A percentile compares a stretch with the other conserved stretches of the same genome.
phyloP scores from a whole-genome alignment of 2,329 filamentous ascomycete genomes.

The Sporothrix euskadiensis region DNA sequence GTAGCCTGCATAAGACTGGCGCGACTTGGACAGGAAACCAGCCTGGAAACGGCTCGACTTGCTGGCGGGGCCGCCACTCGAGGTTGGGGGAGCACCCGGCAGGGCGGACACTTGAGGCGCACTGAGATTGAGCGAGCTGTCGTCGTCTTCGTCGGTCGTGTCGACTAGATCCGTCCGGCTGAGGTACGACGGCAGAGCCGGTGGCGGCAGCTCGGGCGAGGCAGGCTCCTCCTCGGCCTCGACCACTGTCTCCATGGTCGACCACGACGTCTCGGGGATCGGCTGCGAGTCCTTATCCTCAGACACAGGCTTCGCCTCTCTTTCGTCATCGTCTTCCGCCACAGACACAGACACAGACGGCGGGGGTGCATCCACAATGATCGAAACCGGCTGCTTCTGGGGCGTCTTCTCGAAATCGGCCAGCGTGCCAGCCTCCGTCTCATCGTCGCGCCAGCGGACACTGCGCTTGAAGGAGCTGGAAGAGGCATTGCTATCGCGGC shows the following conservation, averaged over 20 bases:
- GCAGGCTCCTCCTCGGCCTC: conserved; percentile 23
- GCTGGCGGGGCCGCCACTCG: conserved; percentile 32
- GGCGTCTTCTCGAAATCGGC: conserved; percentile 93
- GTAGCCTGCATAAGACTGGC: conserved; percentile 22
- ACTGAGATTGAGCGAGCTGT: conserved; percentile 20
- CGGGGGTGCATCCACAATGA: conserved; percentile 3
- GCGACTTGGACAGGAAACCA: conserved; percentile 72
- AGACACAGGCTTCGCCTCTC: not conserved
- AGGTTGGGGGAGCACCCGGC: conserved; percentile 18
- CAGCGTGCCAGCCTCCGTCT: conserved; percentile 74
- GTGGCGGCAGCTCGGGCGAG: conserved; percentile 50
- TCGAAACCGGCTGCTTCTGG: conserved; percentile 51
- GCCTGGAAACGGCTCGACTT: conserved; percentile 81
- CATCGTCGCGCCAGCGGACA: conserved; percentile 92
- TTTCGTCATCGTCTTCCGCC: not conserved
- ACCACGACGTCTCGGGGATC: not conserved
- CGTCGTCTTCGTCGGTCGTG: conserved; percentile 25
- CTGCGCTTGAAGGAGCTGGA: conserved; percentile 62
- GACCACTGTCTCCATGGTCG: conserved; percentile 26
- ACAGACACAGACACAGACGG: not conserved
- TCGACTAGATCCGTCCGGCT: conserved; percentile 27
- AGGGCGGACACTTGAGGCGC: conserved; percentile 48
- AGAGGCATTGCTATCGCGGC: conserved; percentile 22
- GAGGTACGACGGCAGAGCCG: conserved; percentile 23
- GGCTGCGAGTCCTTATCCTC: not conserved